Base-by-base conservation (phyloP, 805 yeast genomes). In the Candida ficus region DNA sequence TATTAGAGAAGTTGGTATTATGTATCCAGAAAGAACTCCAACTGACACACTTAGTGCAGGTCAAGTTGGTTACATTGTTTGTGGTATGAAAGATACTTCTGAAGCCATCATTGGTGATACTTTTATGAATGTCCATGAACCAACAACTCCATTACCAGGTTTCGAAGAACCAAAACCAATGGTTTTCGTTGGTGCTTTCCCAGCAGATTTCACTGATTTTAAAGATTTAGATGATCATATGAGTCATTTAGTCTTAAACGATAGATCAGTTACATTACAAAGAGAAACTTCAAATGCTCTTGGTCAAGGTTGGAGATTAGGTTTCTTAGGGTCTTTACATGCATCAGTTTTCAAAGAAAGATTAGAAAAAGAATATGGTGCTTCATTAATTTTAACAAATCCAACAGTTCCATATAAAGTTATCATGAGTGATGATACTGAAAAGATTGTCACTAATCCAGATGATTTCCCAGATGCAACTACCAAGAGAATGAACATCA, bases 101-200 rank as follows among this genome's bases (percentile, higher is more conserved):
- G 96, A 90, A 52, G 96, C 96, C 0, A 73, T 80, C 54, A 81
- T 89, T 42, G 99, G 99, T 26, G 99, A 91, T 58, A 91, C 99
- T 0, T 73, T 88, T 47, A 76, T 78, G 72, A 78, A 75, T 42
- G 65, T 67, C 11, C 83, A 83, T 5, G 57, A 62, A 18, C 71
- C 70, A 30, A 79, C 84, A 3, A 86, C 80, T 47, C 82, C 96
- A 2, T 68, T 91, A 20, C 96, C 95, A 1, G 98, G 98, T 1
- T 93, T 91, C 60, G 97, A 90, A 62, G 96, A 88, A 53, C 90
- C 95, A 1, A 90, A 93, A 61, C 96, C 98, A 1, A 93, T 93
- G 98, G 98, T 91, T 8, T 93, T 91, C 60, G 95, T 91, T 36
- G 98, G 98, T 12, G 99, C 98, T 0, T 91, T 88, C 53, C 98